A percentile compares a stretch with the other conserved stretches of the same genome.
Conservation (phyloP, 2,329 filamentous ascomycete species). For the Epichloe gansuensis region DNA sequence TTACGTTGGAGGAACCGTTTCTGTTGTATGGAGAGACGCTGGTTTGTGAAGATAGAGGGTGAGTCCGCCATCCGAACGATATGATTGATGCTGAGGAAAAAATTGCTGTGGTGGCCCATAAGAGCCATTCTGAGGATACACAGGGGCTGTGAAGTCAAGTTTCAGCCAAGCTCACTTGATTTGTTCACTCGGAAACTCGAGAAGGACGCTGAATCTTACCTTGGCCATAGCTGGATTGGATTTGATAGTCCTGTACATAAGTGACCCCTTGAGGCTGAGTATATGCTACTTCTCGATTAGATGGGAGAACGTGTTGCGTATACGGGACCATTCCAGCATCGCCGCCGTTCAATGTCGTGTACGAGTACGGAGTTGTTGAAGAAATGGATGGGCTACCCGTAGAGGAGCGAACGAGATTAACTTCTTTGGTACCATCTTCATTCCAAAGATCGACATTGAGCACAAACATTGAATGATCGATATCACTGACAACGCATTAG, state of each 20-base stretch:
- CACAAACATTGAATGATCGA: constrained; percentile 34
- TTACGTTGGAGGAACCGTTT: constrained; percentile 12
- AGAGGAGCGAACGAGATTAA: constrained; percentile 52
- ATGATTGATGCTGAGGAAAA: constrained; percentile 21
- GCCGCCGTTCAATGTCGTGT: constrained; percentile 35
- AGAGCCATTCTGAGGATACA: constrained; percentile 19
- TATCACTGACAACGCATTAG: constrained; percentile 16
- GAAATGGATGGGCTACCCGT: constrained; percentile 66
- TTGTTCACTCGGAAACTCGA: not conserved
- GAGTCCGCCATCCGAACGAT: constrained; percentile 16
- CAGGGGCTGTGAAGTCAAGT: constrained; percentile 8
- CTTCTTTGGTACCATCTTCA: constrained; percentile 51
- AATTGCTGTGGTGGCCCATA: constrained; percentile 27
- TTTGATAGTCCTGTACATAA: constrained; percentile 23
- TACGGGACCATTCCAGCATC: constrained; percentile 17
- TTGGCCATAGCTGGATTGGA: constrained; percentile 20
- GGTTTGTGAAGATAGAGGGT: constrained; percentile 16
- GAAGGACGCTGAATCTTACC: constrained; percentile 13
- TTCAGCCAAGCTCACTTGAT: not conserved
- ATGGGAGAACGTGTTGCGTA: constrained; percentile 24
- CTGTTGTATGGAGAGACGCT: constrained; percentile 15
- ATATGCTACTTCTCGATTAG: constrained; percentile 25
- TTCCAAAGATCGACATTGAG: constrained; percentile 58
- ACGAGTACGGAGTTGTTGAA: constrained; percentile 68
- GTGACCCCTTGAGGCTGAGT: constrained; percentile 15